A percentile compares a stretch with the other conserved stretches of the same genome.
Conservation (phyloP, 1,139 yeast species). For the Kodamaea ohmeri region DNA sequence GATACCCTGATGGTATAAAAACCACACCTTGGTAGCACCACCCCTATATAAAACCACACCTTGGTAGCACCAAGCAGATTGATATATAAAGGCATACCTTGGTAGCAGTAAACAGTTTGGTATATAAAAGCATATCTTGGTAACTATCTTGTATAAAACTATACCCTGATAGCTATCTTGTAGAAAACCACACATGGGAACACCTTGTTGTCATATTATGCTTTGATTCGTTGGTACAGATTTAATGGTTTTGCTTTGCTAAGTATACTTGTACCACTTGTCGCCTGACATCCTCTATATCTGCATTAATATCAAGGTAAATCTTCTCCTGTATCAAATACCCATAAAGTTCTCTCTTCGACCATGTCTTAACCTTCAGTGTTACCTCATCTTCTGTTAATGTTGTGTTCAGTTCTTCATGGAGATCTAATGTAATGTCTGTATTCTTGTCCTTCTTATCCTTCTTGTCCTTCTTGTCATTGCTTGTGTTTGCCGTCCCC, state of each 20-base stretch:
- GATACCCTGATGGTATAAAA: neutral
- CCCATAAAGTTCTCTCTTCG: constrained; percentile 20
- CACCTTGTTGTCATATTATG: no score
- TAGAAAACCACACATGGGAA: no score
- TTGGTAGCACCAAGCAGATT: neutral
- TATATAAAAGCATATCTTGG: no score
- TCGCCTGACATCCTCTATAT: constrained; percentile 16
- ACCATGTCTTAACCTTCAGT: constrained; percentile 19
- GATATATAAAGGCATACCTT: neutral
- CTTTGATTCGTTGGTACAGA: no score
- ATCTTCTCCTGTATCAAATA: constrained; percentile 19
- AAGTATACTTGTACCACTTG: constrained; percentile 12
- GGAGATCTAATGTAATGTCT: neutral
- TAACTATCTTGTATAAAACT: no score
- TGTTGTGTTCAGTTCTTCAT: neutral
- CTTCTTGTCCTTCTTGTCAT: no score
- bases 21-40: neutral
- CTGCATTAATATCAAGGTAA: constrained; percentile 21
- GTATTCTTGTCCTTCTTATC: neutral
- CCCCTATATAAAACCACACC: neutral
- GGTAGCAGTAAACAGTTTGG: neutral
- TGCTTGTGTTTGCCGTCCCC: neutral
- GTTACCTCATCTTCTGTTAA: constrained; percentile 7
- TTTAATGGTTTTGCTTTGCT: constrained; percentile 4
- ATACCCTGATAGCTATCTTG: no score